Conservation (phyloP, 2,329 filamentous ascomycete species). For the Rhexocercosporidium sp. region DNA sequence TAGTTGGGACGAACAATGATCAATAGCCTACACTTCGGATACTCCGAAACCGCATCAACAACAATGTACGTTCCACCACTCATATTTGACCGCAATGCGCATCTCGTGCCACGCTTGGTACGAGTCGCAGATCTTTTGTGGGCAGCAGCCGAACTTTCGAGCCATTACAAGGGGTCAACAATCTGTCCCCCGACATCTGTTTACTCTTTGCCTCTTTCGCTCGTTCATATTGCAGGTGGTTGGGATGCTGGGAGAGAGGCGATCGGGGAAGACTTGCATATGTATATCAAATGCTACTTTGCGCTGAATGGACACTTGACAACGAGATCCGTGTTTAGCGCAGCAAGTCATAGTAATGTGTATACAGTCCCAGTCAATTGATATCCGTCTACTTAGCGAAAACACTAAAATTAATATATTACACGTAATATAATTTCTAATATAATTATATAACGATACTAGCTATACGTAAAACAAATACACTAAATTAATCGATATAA, state of each 20-base stretch:
- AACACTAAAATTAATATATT: no score
- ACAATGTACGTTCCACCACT: constrained; percentile 74
- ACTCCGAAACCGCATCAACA: constrained; percentile 63
- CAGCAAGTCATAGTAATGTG: constrained; percentile 76
- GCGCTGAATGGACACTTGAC: constrained; percentile 72
- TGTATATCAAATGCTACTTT: constrained; percentile 81
- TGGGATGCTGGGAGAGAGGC: constrained; percentile 75
- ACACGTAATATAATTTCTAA: no score
- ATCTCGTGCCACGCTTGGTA: constrained; percentile 69
- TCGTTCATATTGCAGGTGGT: constrained; percentile 72
- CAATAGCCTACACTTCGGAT: constrained; percentile 64
- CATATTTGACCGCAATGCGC: constrained; percentile 76
- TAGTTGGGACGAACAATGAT: constrained; percentile 55
- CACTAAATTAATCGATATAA: no score
- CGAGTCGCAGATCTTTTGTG: constrained; percentile 75
- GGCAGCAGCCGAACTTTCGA: constrained; percentile 73
- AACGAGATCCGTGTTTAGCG: constrained; percentile 66
- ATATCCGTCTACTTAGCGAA: no score
- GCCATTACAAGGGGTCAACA: constrained; percentile 65
- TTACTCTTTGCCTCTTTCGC: constrained; percentile 70
- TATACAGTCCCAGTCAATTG: no score
- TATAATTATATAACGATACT: no score
- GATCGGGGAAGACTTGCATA: constrained; percentile 78
- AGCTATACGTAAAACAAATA: no score
- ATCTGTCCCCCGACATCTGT: constrained; percentile 76